Evolutionary conservation across 2,329 filamentous ascomycete genomes (phyloP), one percentile per base, ranked within the genome.

Genomic region (Diaporthe sp.): DNA sequence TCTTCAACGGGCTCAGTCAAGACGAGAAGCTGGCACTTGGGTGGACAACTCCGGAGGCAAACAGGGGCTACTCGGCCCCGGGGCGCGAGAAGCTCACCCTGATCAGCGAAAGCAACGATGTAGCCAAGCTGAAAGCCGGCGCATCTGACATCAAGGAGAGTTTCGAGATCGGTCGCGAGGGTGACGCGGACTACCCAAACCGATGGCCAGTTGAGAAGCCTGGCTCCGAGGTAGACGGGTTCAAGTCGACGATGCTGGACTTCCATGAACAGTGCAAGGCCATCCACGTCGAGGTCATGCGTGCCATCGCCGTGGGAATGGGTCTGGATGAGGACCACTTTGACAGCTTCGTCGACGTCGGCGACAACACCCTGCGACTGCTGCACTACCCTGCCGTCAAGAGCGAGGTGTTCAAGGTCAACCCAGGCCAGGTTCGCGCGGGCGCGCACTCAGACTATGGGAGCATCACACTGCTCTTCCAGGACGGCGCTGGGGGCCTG

Each of bases 301-400:
- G 93, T 6, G 94, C 95, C 12, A 94, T 97, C 76, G 95, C 94
- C 0, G 85, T 96, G n/a, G 95, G 93, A 0, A 91, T 97, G 90
- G 92, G 89, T 0, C 85, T 97, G 22, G 89, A 92, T 0, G 89
- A 92, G 79, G 80, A 79, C 5, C 97, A 93, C 87, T 98, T 98
- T 79, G 95, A 98, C 79, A 79, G 82, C 6, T 97, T 90, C 80
- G 92, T 95, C 0, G 90, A 93, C 78, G 89, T 85, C 1, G 92
- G 91, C 2, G 92, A 94, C 80, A 94, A 95, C 79, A 94, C 87
- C 1, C 85, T 96, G 77, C 89, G 94, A 8, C 84, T 97, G 76
- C 86, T 97, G 78, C 94, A 96, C 82, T 97, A 97, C 80, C 94
- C 94, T 0, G 85, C 89, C 13, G 92, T 95, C 28, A 83, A 86